Percentiles rank a stretch among this genome's conserved stretches.
phyloP scores from a whole-genome alignment of 2,329 filamentous ascomycete species.

The Rutstroemia sp. region DNA sequence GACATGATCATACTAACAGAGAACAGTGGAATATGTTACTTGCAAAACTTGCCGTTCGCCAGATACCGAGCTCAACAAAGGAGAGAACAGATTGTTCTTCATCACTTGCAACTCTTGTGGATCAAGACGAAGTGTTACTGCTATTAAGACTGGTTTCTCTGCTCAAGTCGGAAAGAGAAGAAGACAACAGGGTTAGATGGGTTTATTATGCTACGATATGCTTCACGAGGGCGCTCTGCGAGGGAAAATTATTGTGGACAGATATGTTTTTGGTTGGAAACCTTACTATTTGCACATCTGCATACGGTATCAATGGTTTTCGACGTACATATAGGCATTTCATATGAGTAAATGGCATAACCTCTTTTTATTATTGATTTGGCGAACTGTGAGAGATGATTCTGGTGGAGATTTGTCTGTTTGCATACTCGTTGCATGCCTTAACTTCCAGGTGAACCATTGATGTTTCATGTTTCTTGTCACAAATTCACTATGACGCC shows the following conservation, averaged over 20 bases:
- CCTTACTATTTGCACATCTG: too few species aligned
- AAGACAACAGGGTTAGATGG: conserved; percentile 74
- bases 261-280: not conserved
- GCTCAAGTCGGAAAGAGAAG: conserved; percentile 98
- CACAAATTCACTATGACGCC: too few species aligned
- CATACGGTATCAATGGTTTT: not conserved
- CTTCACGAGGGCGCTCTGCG: not conserved
- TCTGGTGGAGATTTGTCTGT: too few species aligned
- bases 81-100: conserved; percentile 98
- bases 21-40: conserved; percentile 79
- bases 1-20: conserved; percentile 17
- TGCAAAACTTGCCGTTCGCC: conserved; percentile 97
- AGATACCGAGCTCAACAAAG: conserved; percentile 95
- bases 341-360: not conserved
- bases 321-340: not conserved
- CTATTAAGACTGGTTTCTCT: conserved; percentile 99
- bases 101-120: conserved; percentile 91
- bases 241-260: not conserved
- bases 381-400: too few species aligned
- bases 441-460: too few species aligned
- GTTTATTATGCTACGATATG: conserved; percentile 7
- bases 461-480: too few species aligned
- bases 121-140: conserved; percentile 79
- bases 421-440: too few species aligned
- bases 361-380: too few species aligned